Conservation (phyloP, 345 rosid genomes). For the Gossypium sturtianum region DNA sequence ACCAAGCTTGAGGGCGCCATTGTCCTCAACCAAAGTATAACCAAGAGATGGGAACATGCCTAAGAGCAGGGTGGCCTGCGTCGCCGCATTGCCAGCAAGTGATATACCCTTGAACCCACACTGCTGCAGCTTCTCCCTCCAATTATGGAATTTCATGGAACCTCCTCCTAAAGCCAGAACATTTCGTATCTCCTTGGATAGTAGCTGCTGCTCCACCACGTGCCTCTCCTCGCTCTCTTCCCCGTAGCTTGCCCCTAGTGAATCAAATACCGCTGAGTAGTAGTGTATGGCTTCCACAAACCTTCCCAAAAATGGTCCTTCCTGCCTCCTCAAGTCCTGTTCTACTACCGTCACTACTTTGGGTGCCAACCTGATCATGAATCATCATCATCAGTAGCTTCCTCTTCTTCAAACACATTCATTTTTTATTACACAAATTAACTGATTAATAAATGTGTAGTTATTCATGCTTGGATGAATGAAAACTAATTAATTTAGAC, state of each 20-base stretch:
- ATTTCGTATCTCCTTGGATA: conserved; percentile 82
- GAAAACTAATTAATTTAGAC: neutral
- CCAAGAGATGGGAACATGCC: conserved; percentile 97
- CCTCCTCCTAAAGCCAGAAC: conserved; percentile 64
- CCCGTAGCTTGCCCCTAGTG: conserved; percentile 86
- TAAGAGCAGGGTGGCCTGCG: conserved; percentile 78
- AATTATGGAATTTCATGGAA: conserved; percentile 65
- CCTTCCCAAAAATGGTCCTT: conserved; percentile 84
- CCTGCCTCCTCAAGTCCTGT: conserved; percentile 89
- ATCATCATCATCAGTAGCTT: neutral
- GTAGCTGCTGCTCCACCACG: conserved; percentile 90
- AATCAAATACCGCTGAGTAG: conserved; percentile 91
- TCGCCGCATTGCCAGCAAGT: conserved; percentile 84
- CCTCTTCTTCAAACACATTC: neutral
- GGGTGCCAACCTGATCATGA: conserved; percentile 70
- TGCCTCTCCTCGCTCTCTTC: conserved; percentile 99
- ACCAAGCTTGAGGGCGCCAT: conserved; percentile 86
- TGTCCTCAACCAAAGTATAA: conserved; percentile 91
- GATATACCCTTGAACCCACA: conserved; percentile 84
- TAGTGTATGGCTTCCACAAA: conserved; percentile 98
- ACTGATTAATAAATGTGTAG: neutral
- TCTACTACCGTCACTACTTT: conserved; percentile 97
- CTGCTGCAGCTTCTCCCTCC: conserved; percentile 90
- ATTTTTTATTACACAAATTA: neutral
- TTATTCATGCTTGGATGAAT: neutral